phyloP scores from a whole-genome alignment of 441 rosid species.

The Manihot esculenta region DNA sequence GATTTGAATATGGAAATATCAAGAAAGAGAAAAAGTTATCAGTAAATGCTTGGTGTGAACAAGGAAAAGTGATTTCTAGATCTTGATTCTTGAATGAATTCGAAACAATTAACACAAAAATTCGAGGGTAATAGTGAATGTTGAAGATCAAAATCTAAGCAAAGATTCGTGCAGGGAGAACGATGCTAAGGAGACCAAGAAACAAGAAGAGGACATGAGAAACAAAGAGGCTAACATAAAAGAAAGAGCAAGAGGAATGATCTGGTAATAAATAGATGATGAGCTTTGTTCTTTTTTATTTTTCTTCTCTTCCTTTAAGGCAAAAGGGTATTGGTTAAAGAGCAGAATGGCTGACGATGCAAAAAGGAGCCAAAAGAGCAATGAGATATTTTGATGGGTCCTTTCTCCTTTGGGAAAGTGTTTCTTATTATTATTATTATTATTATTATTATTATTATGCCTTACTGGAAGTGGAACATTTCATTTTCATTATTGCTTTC shows the following conservation, averaged over 20 bases:
- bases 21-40: background rate
- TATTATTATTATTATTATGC: no score
- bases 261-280: background rate
- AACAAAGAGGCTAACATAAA: background rate
- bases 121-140: no score
- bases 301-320: background rate
- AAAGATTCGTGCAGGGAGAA: background rate
- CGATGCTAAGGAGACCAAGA: background rate
- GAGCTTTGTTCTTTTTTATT: background rate
- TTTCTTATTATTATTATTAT: no score
- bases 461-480: background rate
- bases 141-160: background rate
- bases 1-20: background rate
- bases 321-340: background rate
- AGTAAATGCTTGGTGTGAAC: background rate
- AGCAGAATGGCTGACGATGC: conserved; percentile 17
- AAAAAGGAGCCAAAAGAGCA: conserved; percentile 7
- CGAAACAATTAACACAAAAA: background rate
- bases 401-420: conserved; percentile 32
- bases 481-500: background rate
- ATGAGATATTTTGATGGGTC: conserved; percentile 14
- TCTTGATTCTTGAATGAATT: background rate
- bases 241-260: background rate
- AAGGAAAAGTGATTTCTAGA: background rate
- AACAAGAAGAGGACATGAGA: background rate